Evolutionary conservation across 2,329 filamentous ascomycete genomes (phyloP), one percentile per base, ranked within the genome.

Genomic region (Aspergillus piperis): DNA sequence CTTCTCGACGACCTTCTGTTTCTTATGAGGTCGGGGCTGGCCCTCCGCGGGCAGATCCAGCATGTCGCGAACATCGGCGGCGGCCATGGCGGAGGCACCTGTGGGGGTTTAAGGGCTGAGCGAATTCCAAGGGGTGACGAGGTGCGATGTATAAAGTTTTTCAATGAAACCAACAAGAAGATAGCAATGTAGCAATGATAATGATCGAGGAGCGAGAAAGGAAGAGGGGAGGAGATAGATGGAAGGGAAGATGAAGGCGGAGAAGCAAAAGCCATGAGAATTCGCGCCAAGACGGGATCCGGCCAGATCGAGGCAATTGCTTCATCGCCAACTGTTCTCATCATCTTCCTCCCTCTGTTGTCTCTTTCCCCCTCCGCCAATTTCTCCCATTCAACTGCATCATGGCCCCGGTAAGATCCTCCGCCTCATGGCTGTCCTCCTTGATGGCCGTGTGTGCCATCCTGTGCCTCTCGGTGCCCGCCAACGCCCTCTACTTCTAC

Each of bases 401-500:
- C 47, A 80, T 80, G 78, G 70, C 70, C 66, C 67, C 67, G 50
- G 73, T 70, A 66, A 69, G 68, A 61, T 71, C 70, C 48, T 71
- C 69, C 59, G 62, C 70, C 59, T 78, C 75, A 66, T 78, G 77
- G 73, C 72, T 77, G 52, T 69, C 72, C 39, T 73, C 71, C 38
- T 73, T 81, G 62, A 77, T 90, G 71, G 80, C 90, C 63, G 79
- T 90, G 61, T 78, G 91, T 67, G 82, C 92, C 72, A 83, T 89
- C 63, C 82, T 93, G 77, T 78, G 80, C 68, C 73, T 83, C 62
- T 75, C 84, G 50, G 73, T 83, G 38, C 87, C 88, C 62, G 87
- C 90, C 64, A 90, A 92, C 75, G 92, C 93, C 59, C 86, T 99
- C 61, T 94, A 96, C 87, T 96, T 99, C 84, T 98, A 90, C 83